Conservation (phyloP, 176 grass and related monocot genomes). For the Calamus simplicifolius region DNA sequence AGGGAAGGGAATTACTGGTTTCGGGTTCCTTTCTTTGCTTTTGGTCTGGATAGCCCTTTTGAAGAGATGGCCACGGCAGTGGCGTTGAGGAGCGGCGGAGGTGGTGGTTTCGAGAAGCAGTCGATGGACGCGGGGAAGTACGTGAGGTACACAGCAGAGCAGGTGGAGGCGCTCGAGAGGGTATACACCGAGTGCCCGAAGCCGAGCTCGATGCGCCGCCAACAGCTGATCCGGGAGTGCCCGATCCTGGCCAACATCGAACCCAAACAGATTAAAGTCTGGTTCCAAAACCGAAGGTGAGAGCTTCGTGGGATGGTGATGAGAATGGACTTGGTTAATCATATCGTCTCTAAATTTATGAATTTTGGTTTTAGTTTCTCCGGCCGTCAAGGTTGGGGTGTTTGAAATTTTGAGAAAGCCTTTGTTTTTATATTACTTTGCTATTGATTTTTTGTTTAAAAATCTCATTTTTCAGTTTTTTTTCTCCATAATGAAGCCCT, state of each 20-base stretch:
- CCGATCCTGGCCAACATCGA: slow-evolving; percentile 84
- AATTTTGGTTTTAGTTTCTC: too few relatives aligned
- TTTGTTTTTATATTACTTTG: neutral
- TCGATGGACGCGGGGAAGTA: slow-evolving; percentile 78
- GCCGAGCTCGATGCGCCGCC: slow-evolving; percentile 76
- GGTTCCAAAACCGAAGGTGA: slow-evolving; percentile 99
- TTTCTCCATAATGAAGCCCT: too few relatives aligned
- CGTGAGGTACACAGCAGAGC: slow-evolving; percentile 95
- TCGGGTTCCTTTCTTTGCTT: slow-evolving; percentile 3
- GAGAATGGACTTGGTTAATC: too few relatives aligned
- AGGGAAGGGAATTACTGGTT: slow-evolving; percentile 9
- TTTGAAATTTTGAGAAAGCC: neutral
- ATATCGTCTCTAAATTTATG: too few relatives aligned
- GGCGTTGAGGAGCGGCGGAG: slow-evolving; percentile 53
- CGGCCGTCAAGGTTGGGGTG: too few relatives aligned
- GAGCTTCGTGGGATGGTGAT: neutral
- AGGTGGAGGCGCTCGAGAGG: slow-evolving; percentile 93
- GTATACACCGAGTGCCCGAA: slow-evolving; percentile 93
- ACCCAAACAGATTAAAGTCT: slow-evolving; percentile 97
- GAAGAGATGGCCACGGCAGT: slow-evolving; percentile 63
- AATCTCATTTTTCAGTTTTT: too few relatives aligned
- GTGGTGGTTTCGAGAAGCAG: slow-evolving; percentile 50
- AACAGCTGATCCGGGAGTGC: slow-evolving; percentile 93
- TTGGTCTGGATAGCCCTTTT: slow-evolving; percentile 3
- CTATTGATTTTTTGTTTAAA: too few relatives aligned